Base-by-base conservation (phyloP, 345 rosid species). In the Eucalyptus caleyi region DNA sequence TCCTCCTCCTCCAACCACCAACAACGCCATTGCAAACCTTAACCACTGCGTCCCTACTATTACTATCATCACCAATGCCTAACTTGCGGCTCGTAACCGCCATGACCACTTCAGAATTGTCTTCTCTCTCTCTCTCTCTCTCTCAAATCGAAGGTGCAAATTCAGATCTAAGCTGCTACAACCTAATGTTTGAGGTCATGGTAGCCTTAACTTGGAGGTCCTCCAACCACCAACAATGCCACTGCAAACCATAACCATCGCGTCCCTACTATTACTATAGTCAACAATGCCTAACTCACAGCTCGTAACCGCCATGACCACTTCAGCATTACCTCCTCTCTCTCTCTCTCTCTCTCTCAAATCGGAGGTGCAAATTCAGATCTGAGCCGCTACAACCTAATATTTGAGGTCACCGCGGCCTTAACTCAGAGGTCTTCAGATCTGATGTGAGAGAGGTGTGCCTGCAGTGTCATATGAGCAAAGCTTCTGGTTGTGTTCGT, bases 261-360 rank as follows among this genome's bases (percentile, higher is more conserved):
- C 14, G 14, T 59, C 65, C 30, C 65, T 59, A 24, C 30, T 26
- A 23, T 59, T 11, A 59, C 65, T 26, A 11, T 24, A 7, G 7
- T 59, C 27, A 26, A 30, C 88, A 89, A 24, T 26, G 26, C 30
- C 65, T 59, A 59, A 59, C 14, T 59, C 13, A 26, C 5, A 6
- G 60, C 11, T 19, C 90, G 90, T 95, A 44, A 49, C 94, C 53
- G 91, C 95, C 85, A 91, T 91, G 50, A 89, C 94, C 83, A 93
- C 94, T 65, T 94, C 82, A 12, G 32, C 32, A 12, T 50, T 54
- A 24, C 69, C 32, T 5, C 11, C 14, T 47, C 51, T 54, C 27
- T 30, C 83, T 37, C 50, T 40, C 86, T 30, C 77, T 82, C 7
- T 26, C 14, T 54, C 69, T 62, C 56, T 45, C 15, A 14, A 32